Evolutionary conservation across 768 basidiomycete genomes (phyloP), one percentile per base, ranked within the genome.

Genomic region (Lactifluus rugatus): DNA sequence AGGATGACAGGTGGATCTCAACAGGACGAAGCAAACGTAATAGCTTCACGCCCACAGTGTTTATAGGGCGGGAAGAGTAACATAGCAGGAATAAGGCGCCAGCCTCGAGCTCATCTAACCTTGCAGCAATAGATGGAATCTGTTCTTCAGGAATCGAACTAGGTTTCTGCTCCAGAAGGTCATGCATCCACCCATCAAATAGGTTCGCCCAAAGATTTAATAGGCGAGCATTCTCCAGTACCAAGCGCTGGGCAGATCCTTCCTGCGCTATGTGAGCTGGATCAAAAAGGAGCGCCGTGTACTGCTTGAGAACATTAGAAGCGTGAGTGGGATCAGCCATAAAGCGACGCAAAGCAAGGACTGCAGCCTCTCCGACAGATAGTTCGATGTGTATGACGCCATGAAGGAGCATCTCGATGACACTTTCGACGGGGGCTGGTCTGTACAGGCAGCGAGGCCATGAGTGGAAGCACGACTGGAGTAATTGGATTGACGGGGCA

Each of bases 361-460:
- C 76, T 0, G 93, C 85, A 16, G 80, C 80, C n/a, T 85, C 83
- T 37, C 79, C 80, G 1, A 95, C 75, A 2, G 72, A 65, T 1
- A 89, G 87, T 62, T 96, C 91, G 31, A 93, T 82, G 63, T 95
- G 93, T 25, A 90, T 77, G n/a, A 90, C 79, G 2, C 87, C 89
- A 34, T 83, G 80, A 47, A 93, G 74, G 25, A 94, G 79, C 76
- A 91, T 83, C 62, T 91, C 86, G 51, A 91, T 76, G 0, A 83
- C 80, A 44, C 86, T 84, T 11, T 75, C 67, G 48, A 86, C 69
- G 44, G 80, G 65, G 32, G 81, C 70, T 4, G 73, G 74, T 2
- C 77, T 70, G 66, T 84, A 81, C 44, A 93, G 74, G 65, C 83
- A 87, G 2, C 93, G 81, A 0, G 93, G 93, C 83, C 92, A 87